phyloP scores from a whole-genome alignment of 106 monocot genomes.

The Dendrobium huoshanense region DNA sequence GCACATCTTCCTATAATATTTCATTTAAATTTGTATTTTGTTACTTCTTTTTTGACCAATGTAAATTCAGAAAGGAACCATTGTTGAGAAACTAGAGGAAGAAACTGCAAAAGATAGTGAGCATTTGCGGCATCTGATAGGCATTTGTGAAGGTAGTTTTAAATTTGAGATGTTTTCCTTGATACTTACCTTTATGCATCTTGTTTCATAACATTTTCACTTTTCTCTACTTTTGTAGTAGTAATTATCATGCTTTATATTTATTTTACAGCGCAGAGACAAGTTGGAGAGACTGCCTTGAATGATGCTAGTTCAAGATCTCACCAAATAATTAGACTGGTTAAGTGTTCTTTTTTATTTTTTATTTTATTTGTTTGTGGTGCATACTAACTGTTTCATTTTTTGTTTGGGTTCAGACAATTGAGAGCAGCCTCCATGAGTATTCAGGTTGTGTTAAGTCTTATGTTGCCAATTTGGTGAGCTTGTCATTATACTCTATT shows the following conservation, averaged over 20 bases:
- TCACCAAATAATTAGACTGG: constrained; percentile 97
- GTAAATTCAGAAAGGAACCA: constrained; percentile 74
- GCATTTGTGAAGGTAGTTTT: constrained; percentile 82
- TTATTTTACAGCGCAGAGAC: constrained; percentile 67
- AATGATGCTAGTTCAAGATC: constrained; percentile 97
- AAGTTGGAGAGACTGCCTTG: constrained; percentile 88
- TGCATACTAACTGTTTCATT: not conserved
- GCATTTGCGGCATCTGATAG: constrained; percentile 75
- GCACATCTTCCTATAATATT: not conserved
- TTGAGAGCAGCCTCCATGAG: constrained; percentile 77
- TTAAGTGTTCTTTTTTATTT: constrained; percentile 8
- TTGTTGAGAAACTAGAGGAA: constrained; percentile 90
- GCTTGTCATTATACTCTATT: not conserved
- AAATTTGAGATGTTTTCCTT: not conserved
- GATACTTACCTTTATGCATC: no score
- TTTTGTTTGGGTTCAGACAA: constrained; percentile 36
- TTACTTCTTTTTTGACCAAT: constrained; percentile 3
- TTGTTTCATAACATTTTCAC: no score
- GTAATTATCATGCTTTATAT: constrained; percentile 5
- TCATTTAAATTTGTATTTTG: not conserved
- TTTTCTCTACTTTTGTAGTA: not conserved
- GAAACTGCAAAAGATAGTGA: constrained; percentile 71
- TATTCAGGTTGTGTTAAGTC: constrained; percentile 86
- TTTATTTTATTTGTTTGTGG: not conserved
- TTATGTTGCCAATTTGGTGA: constrained; percentile 86